Percentiles rank a stretch among this genome's conserved stretches.
Conservation (phyloP, 352 stramenopile species). For the Phytophthora constricta region DNA sequence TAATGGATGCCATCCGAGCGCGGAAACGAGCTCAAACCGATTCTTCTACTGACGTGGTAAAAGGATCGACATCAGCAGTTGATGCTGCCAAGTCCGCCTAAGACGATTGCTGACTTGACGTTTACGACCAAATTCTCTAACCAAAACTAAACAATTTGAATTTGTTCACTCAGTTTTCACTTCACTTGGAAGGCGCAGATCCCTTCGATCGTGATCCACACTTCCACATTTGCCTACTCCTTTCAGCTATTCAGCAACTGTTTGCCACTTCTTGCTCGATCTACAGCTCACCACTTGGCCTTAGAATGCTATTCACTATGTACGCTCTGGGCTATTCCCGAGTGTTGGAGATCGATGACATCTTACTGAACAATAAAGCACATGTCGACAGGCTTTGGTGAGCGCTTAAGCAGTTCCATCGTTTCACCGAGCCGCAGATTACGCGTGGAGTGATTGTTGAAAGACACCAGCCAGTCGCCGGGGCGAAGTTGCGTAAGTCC, state of each 20-base stretch:
- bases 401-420: conserved; percentile 82
- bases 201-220: conserved; percentile 14
- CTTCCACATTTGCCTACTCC: conserved; percentile 13
- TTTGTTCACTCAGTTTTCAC: conserved; percentile 25
- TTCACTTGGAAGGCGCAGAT: conserved; percentile 17
- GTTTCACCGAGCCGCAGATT: conserved; percentile 73
- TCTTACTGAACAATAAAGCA: conserved; percentile 78
- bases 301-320: conserved; percentile 40
- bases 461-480: conserved; percentile 81
- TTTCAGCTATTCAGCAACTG: conserved; percentile 11
- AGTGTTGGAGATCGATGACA: conserved; percentile 16
- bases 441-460: conserved; percentile 70
- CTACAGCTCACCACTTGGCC: conserved; percentile 1
- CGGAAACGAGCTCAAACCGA: conserved; percentile 35
- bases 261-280: too few relatives aligned
- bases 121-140: too few relatives aligned
- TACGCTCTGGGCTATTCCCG: conserved; percentile 30
- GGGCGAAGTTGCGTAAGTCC: conserved; percentile 70
- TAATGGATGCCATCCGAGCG: conserved; percentile 75
- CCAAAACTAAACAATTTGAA: conserved; percentile 19
- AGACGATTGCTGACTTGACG: too few relatives aligned
- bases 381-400: conserved; percentile 81
- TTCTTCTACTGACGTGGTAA: neutral
- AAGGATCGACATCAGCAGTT: neutral
- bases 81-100: neutral